Evolutionary conservation across 495 filamentous ascomycete genomes (phyloP).

Genomic region (Lepraria neglecta): DNA sequence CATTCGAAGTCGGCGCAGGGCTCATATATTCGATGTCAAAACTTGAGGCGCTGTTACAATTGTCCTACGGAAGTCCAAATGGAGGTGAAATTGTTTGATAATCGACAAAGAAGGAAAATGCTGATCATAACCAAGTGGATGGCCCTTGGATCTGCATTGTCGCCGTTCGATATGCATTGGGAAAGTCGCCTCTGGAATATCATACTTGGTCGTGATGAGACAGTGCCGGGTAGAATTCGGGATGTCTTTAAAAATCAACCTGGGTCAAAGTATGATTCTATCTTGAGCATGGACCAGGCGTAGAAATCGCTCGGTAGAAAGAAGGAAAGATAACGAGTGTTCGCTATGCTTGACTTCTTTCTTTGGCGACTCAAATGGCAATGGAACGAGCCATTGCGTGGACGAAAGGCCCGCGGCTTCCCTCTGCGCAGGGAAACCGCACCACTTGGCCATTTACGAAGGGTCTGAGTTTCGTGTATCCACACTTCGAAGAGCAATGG

Average conservation of each 20-base stretch:
- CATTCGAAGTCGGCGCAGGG: not conserved
- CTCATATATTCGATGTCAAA: not conserved
- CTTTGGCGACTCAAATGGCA: no score
- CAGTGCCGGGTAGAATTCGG: not conserved
- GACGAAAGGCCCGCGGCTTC: no score
- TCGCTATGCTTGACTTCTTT: no score
- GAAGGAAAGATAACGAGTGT: no score
- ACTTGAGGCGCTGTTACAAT: not conserved
- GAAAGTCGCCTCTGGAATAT: not conserved
- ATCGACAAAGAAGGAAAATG: not conserved
- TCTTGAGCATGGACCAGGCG: no score
- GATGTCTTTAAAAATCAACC: not conserved
- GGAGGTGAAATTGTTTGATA: not conserved
- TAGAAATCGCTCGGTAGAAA: constrained; percentile 15
- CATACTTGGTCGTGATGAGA: not conserved
- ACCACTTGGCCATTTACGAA: no score
- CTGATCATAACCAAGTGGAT: not conserved
- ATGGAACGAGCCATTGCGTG: no score
- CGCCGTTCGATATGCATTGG: not conserved
- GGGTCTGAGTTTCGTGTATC: no score
- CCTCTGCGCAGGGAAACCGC: no score
- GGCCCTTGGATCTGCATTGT: not conserved
- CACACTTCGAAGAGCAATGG: no score
- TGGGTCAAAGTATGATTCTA: no score
- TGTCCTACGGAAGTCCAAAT: not conserved